phyloP scores from a whole-genome alignment of 768 basidiomycete species.

The Panaeolus cyanescens region DNA sequence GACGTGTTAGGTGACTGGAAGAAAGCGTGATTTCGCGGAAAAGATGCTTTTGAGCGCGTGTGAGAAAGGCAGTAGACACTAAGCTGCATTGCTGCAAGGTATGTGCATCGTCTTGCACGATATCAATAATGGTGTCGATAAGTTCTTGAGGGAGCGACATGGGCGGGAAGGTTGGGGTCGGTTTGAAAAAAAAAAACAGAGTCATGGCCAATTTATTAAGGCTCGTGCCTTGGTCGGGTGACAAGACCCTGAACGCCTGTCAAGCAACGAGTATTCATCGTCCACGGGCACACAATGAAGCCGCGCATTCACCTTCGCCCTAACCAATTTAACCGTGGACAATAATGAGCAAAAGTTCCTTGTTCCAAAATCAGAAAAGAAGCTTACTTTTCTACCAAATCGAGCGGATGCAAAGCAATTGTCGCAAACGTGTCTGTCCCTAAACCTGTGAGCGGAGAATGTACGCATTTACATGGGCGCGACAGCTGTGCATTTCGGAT shows the following conservation, averaged over 20 bases:
- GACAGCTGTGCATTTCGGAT: not conserved
- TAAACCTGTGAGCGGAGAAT: not conserved
- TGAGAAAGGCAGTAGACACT: constrained; percentile 3
- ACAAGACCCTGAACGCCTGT: constrained; percentile 1
- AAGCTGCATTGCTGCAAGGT: constrained; percentile 5
- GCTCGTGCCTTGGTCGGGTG: not conserved
- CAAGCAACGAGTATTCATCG: not conserved
- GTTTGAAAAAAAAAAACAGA: not conserved
- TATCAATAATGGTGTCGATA: constrained; percentile 9
- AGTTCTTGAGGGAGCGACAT: constrained; percentile 9
- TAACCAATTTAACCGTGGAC: not conserved
- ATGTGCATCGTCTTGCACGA: constrained; percentile 6
- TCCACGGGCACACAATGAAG: not conserved
- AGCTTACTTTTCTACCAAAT: not conserved
- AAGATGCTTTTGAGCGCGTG: constrained; percentile 6
- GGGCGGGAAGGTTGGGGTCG: not conserved
- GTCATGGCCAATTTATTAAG: not conserved
- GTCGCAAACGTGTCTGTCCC: not conserved
- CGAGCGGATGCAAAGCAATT: not conserved
- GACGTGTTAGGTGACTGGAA: not conserved
- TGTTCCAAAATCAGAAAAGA: not conserved
- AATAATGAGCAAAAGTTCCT: not conserved
- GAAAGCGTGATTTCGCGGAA: constrained; percentile 6
- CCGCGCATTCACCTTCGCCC: not conserved
- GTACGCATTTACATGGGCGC: not conserved